Base-by-base conservation (phyloP, 257 asterid genomes). In the Capsicum baccatum region DNA sequence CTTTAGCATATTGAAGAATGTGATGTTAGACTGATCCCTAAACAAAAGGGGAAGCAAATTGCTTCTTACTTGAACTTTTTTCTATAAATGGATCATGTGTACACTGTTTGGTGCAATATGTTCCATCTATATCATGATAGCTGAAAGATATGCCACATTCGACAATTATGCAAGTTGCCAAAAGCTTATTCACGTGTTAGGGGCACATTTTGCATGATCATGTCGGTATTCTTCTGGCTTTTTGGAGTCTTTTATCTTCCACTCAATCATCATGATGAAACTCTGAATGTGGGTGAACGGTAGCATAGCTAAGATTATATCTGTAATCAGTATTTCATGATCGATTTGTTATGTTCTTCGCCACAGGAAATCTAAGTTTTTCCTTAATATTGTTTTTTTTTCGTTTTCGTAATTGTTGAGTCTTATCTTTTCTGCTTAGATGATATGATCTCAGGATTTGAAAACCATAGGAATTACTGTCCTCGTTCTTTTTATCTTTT, bases 231-330 rank as follows among this genome's bases (percentile, higher is more conserved):
- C 81, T 76, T 74, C 47, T 4, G 63, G 4, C 26, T 1, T 33
- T 1, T 15, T 52, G 63, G 26, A 76, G 21, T 76, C 33, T 8
- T 52, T 52, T 55, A 12, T 52, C 14, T 26, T 50, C 64, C 81
- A 14, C 81, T 52, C 63, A 76, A 76, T 26, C 81, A 52, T 76
- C 60, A 26, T 52, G 63, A 76, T 55, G 9, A 15, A 52, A 62
- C 59, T 76, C 15, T 52, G 63, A 33, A 33, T 12, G 73, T 33
- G 33, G 13, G 73, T 13, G 15, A 76, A 14, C 81, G 54, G 64
- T 76, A 26, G 81, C 81, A 73, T 52, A 76, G 8, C 21, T 2
- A 76, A 76, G 81, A 62, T 76, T 21, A 6, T 48, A 76, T 76
- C 19, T 73, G 39, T 50, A 76, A 13, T 50, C 63, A 52, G 48